phyloP scores from a whole-genome alignment of 768 basidiomycete genomes.

The Xerocomellus chrysenteron region DNA sequence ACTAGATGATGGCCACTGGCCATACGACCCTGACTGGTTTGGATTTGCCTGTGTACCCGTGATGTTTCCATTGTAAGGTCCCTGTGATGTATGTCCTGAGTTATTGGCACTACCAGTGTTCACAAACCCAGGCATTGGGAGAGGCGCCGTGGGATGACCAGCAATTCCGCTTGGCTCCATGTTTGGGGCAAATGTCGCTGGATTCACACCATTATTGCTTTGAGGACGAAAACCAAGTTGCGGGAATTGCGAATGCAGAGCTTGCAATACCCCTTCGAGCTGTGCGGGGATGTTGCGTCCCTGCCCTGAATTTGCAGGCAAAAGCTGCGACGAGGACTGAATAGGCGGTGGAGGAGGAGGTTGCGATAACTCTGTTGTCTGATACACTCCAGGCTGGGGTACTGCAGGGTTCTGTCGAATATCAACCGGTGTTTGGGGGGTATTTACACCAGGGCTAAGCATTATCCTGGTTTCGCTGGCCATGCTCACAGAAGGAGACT shows the following conservation, averaged over 20 bases:
- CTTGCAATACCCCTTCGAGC: slow-evolving; percentile 16
- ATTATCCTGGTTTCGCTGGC: background rate
- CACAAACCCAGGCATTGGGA: background rate
- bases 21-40: slow-evolving; percentile 1
- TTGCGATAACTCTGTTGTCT: background rate
- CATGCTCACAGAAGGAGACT: slow-evolving; percentile 9
- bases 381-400: background rate
- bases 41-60: background rate
- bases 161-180: background rate
- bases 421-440: background rate
- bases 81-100: background rate
- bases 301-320: slow-evolving; percentile 2
- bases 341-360: background rate
- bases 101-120: background rate
- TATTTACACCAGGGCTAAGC: background rate
- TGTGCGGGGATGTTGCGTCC: background rate
- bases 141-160: background rate
- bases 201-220: background rate
- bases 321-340: slow-evolving; percentile 1
- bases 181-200: background rate
- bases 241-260: slow-evolving; percentile 16
- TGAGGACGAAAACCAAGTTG: slow-evolving; percentile 7
- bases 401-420: background rate
- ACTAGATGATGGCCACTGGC: background rate
- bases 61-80: background rate